Base-by-base conservation (phyloP, 2,329 filamentous ascomycete species). In the Zopfia rhizophila region DNA sequence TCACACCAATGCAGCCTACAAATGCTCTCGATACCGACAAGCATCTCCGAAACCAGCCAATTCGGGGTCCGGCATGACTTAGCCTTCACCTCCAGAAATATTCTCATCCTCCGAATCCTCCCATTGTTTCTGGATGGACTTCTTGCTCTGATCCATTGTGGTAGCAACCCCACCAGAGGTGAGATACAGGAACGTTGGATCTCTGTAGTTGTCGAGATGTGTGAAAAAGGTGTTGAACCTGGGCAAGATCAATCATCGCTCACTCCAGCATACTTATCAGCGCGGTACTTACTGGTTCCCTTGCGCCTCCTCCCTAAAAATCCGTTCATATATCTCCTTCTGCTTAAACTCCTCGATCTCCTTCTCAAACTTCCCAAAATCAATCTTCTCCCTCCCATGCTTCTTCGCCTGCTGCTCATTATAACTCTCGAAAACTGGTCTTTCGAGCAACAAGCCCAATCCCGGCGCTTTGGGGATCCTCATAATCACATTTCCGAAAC, bases 391-490 rank as follows among this genome's bases (percentile, higher is more conserved):
- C 42, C 85, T 83, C 5, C 81, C 83, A 30, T 87, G 81, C 41
- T 83, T 82, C 24, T 80, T 78, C 6, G 80, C 80, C 1, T 89
- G 86, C 55, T 87, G 85, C 42, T 81, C 81, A 72, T 97, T 99
- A 75, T 97, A 97, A 37, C 78, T 86, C 51, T 93, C 87, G 67
- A 99, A 99, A 0, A 97, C 89, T 2, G 94, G 94, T 1, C 91
- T 79, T 74, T 99, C 94, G 3, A 99, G 82, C 42, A 97, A 77
- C 30, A 99, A 75, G 0, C 94, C 94, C 24, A 99, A 74, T 3
- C 91, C 89, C 0, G 94, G 94, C 0, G 92, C 94, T 74, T 97
- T 97, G 43, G 94, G 94, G 44, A 99, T 96, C 35, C 88, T 88
- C 62, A 96, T 89, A 46, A 87, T 85, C 14, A 70, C 65, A 23